A percentile compares a stretch with the other conserved stretches of the same genome.
Evolutionary conservation across 495 filamentous ascomycete genomes (phyloP).

Genomic region (Penicillium lagena): DNA sequence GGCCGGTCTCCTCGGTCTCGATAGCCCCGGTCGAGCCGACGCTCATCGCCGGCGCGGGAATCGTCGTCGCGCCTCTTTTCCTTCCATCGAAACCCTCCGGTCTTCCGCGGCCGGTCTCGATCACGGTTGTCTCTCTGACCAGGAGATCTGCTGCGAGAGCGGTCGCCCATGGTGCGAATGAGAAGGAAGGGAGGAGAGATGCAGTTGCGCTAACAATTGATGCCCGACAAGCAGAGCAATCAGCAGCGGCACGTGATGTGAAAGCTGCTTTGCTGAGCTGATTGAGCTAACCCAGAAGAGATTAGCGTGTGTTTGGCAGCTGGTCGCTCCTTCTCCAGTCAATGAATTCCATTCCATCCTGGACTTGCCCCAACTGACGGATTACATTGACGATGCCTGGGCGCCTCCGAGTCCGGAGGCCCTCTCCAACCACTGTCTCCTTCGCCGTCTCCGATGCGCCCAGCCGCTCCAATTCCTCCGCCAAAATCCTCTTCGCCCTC

Average conservation of each 20-base stretch:
- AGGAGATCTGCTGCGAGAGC: slow-evolving; percentile 33
- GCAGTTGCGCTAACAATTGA: slow-evolving; percentile 2
- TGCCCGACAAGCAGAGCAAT: slow-evolving; percentile 10
- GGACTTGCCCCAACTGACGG: too few species aligned
- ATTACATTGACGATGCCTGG: slow-evolving; percentile 27
- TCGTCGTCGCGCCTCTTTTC: slow-evolving; percentile 50
- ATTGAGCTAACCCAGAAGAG: slow-evolving; percentile 9
- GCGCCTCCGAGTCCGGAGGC: slow-evolving; percentile 60
- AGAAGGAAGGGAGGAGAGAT: slow-evolving; percentile 8
- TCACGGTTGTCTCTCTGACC: slow-evolving; percentile 18
- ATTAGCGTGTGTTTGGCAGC: slow-evolving; percentile 15
- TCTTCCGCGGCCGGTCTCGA: slow-evolving; percentile 22
- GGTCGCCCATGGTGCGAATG: slow-evolving; percentile 25
- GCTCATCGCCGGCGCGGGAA: slow-evolving; percentile 30
- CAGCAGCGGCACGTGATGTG: slow-evolving; percentile 20
- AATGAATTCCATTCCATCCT: too few species aligned
- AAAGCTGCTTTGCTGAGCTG: not conserved
- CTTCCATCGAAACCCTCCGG: slow-evolving; percentile 60
- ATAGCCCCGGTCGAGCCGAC: slow-evolving; percentile 51
- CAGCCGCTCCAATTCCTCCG: slow-evolving; percentile 46
- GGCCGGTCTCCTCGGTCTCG: slow-evolving; percentile 31
- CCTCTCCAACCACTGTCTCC: slow-evolving; percentile 79
- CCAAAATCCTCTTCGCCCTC: slow-evolving; percentile 45
- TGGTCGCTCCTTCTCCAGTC: not conserved
- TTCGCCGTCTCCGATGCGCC: slow-evolving; percentile 76